Evolutionary conservation across 2,329 filamentous ascomycete species (phyloP), one percentile per base, ranked within the genome.

Genomic region (Huntiella bhutanensis): DNA sequence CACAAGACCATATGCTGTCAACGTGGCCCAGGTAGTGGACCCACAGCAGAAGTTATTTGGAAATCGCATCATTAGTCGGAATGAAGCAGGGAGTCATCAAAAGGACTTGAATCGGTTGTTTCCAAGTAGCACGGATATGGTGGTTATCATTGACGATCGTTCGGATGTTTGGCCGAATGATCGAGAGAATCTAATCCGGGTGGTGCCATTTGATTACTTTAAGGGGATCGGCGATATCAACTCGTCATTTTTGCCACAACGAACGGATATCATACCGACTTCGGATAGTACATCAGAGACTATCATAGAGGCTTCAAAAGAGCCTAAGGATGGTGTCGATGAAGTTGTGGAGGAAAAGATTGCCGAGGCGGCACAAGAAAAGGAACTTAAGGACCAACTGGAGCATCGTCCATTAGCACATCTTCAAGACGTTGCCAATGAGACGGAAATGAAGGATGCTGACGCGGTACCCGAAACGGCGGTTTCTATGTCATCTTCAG

Each of bases 161-260:
- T 85, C 85, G 45, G 91, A 98, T 59, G 88, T 98, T 5, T 98
- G 91, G 91, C 76, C 76, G 1, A 76, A 80, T 54, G 96, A 94
- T 70, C 80, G 82, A 54, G 75, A 82, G 4, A 95, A 98, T 56
- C 71, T 98, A 33, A 85, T 98, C 64, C 94, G 93, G 59, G 91
- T 98, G 33, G 78, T 79, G 1, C 85, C 88, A 0, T 98, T 94
- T 60, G 88, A 96, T 60, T 98, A 98, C 63, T 98, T 96, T 64
- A 84, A 92, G 48, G 91, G 91, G 12, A 94, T 95, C 52, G 91
- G 91, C 51, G 91, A 98, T 61, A 98, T 98, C 67, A 98, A 98
- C 65, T 92, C 88, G 10, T 94, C 84, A 58, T 98, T 96, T 58
- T 62, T 98, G 45, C 91, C 91, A 0, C 93, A 93, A 60, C 77